Evolutionary conservation across 2,329 filamentous ascomycete genomes (phyloP).

Genomic region (Aspergillus unguis): DNA sequence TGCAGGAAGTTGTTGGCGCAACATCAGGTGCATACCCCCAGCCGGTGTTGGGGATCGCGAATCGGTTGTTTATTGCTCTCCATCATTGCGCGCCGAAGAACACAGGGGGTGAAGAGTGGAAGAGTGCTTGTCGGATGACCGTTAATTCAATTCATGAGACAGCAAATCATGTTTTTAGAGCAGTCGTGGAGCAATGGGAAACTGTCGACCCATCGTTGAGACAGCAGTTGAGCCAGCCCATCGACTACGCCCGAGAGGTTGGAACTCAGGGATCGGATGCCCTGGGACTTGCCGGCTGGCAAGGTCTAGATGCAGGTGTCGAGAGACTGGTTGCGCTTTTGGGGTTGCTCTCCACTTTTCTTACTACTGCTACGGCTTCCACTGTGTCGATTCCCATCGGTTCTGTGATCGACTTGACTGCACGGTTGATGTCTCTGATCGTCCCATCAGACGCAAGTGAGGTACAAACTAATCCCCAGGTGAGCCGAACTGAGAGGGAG

Average conservation of each 20-base stretch:
- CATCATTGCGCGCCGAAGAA: constrained; percentile 80
- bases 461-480: constrained; percentile 66
- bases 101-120: constrained; percentile 74
- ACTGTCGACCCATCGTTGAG: constrained; percentile 51
- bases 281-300: constrained; percentile 64
- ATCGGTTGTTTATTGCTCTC: constrained; percentile 65
- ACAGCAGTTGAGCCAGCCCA: constrained; percentile 30
- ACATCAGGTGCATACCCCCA: constrained; percentile 54
- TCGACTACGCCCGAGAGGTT: constrained; percentile 34
- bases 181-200: constrained; percentile 78
- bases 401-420: constrained; percentile 64
- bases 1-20: constrained; percentile 61
- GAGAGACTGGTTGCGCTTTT: constrained; percentile 67
- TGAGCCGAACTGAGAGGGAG: constrained; percentile 77
- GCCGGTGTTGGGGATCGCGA: constrained; percentile 56
- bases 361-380: constrained; percentile 62
- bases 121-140: constrained; percentile 59
- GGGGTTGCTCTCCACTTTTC: constrained; percentile 59
- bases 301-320: constrained; percentile 68
- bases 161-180: constrained; percentile 73
- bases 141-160: constrained; percentile 66
- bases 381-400: constrained; percentile 66
- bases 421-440: constrained; percentile 66
- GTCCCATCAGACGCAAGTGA: constrained; percentile 46
- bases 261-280: constrained; percentile 40